Base-by-base conservation (phyloP, 345 rosid species). In the Hevea brasiliensis region DNA sequence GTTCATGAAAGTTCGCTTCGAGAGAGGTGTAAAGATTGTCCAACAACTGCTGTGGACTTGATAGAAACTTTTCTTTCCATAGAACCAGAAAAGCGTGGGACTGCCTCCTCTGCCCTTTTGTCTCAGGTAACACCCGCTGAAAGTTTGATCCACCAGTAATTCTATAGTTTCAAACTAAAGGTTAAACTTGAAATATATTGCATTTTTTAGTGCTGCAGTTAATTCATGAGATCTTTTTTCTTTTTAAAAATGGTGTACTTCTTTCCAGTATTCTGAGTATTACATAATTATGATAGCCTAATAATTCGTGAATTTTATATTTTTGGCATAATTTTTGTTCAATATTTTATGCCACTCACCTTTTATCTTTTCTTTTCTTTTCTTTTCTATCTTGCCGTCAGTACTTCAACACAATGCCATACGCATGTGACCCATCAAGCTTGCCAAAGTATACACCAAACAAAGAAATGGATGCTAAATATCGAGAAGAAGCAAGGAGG, bases 361-460 rank as follows among this genome's bases (percentile, higher is more conserved):
- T 32, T 32, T 32, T 32, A 1, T 32, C 37, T 32, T 18, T 56
- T 67, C 27, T n/a, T n/a, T 32, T 4, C 37, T 32, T 32, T 32
- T 32, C 4, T n/a, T 68, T 50, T 40, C 35, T 35, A 65, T 53
- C 20, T 17, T 35, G 26, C 54, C 58, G 67, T 44, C 82, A 89
- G 96, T 89, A 86, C 74, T 89, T 91, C 83, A 81, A 65, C 48
- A 85, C 87, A 58, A 69, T 60, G 72, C 97, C 97, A 53, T 85
- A 77, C 48, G 84, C 97, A 0, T 89, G 92, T 68, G 89, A 87
- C 23, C 92, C 97, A 27, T 89, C 94, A 72, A 79, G 79, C 74
- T 78, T 91, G 78, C 94, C 94, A 68, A 86, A 83, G 79, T 91
- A 91, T 77, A 84, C 93, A 60, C 92, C 97, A 56, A 91, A 84